Evolutionary conservation across 2,329 filamentous ascomycete genomes (phyloP).

Genomic region (Calonectria hawksworthii): DNA sequence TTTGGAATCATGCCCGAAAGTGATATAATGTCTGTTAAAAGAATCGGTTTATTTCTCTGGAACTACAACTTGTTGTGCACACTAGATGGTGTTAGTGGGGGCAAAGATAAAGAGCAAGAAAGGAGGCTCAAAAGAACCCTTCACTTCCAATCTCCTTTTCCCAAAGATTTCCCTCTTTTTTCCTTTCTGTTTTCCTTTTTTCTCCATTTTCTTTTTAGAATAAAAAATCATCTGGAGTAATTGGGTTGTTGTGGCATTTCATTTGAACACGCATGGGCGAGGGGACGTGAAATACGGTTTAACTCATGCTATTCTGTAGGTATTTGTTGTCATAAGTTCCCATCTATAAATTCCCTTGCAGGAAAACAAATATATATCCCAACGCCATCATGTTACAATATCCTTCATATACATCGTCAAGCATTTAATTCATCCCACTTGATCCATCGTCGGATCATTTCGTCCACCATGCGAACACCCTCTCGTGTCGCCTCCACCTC

Average conservation of each 20-base stretch:
- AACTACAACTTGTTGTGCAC: too few species aligned
- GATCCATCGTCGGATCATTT: constrained; percentile 87
- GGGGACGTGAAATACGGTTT: too few species aligned
- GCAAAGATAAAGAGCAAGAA: too few species aligned
- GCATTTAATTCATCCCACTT: constrained; percentile 78
- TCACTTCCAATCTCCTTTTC: too few species aligned
- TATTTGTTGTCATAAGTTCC: background rate
- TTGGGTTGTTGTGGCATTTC: too few species aligned
- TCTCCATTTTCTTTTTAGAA: too few species aligned
- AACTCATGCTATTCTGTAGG: background rate
- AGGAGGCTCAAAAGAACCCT: too few species aligned
- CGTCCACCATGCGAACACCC: constrained; percentile 75
- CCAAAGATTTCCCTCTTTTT: too few species aligned
- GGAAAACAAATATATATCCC: background rate
- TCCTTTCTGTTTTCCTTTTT: too few species aligned
- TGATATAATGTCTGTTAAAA: background rate
- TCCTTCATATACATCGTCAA: constrained; percentile 15
- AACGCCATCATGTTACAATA: background rate
- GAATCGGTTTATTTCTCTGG: background rate
- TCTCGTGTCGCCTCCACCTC: constrained; percentile 82
- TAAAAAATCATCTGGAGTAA: too few species aligned
- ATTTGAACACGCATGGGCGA: too few species aligned
- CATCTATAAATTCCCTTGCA: background rate
- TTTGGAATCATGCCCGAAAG: background rate
- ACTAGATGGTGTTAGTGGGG: too few species aligned